Percentiles rank a stretch among this genome's conserved stretches.
Conservation (phyloP, 148 eudicot species). For the Cornus controversa region DNA sequence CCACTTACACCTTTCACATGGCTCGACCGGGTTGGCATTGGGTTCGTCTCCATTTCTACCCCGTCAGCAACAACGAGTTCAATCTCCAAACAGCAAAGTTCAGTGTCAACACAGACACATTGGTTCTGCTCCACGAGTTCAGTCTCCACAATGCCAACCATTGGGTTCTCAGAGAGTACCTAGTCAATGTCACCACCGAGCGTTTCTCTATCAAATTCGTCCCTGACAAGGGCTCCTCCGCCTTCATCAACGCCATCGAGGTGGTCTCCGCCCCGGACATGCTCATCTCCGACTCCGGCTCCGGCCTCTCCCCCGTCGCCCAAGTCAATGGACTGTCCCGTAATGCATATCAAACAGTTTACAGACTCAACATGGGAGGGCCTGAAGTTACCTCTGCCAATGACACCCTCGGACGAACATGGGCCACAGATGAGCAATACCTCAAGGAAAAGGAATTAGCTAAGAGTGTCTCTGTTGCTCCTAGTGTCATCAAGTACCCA, state of each 20-base stretch:
- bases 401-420: conserved; percentile 41
- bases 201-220: conserved; percentile 31
- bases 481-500: conserved; percentile 28
- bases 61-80: conserved; percentile 40
- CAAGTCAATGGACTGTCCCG: conserved; percentile 25
- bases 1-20: conserved; percentile 61
- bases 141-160: neutral
- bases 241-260: conserved; percentile 51
- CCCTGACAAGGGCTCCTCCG: conserved; percentile 31
- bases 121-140: conserved; percentile 60
- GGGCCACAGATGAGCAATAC: conserved; percentile 30
- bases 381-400: conserved; percentile 30
- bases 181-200: conserved; percentile 37
- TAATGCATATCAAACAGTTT: conserved; percentile 26
- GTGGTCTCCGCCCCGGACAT: conserved; percentile 46
- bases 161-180: conserved; percentile 34
- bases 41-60: conserved; percentile 75
- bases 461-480: conserved; percentile 30
- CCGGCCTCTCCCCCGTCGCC: conserved; percentile 31
- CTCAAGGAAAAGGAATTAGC: conserved; percentile 18
- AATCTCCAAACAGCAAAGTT: conserved; percentile 57
- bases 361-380: conserved; percentile 48
- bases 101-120: conserved; percentile 47
- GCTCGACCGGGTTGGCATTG: conserved; percentile 85
- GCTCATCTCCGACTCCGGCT: conserved; percentile 32